Base-by-base conservation (phyloP, 768 basidiomycete species). In the Tricholoma bakamatsutake region DNA sequence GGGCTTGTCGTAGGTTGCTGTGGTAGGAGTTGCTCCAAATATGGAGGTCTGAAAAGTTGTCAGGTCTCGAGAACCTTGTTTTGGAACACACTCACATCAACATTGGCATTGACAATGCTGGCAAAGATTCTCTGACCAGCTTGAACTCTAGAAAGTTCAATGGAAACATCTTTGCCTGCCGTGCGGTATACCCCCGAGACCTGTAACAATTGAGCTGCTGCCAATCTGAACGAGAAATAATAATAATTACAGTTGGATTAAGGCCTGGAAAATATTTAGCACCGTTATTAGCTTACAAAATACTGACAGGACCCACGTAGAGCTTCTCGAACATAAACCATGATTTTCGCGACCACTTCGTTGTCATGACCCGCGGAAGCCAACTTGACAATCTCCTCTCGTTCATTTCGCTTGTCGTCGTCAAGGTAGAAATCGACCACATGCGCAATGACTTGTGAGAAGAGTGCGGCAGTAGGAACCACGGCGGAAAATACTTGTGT, bases 371-470 rank as follows among this genome's bases (percentile, higher is more conserved):
- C 51, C n/a, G 65, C 61, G 27, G 59, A 55, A 30, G 69, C 67
- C 28, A 80, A 61, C 15, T 57, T 60, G 1, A 76, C 68, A 30
- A 85, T 73, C 33, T 78, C 71, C 21, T 68, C 66, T 9, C 75
- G 71, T 27, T 71, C 73, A 15, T 64, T 48, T 53, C 65, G 48
- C 58, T 68, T 67, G 40, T 64, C 66, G 1, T 74, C 71, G 9
- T 74, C 70, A 12, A 87, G 69, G 60, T 82, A 88, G 67, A 81
- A 85, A 62, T 86, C 73, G 49, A 89, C 72, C 21, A 85, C 75
- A 53, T 79, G 76, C 3, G 79, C 73, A 40, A 87, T 66, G 10
- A 77, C 75, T 50, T 82, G 74, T 1, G 83, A 82, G 69, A 81
- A 85, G 5, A 80, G 63, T 0, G 81, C 70, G 2, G 79, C 76